Conservation (phyloP, 306 rosid species). For the Rosa multiflora region DNA sequence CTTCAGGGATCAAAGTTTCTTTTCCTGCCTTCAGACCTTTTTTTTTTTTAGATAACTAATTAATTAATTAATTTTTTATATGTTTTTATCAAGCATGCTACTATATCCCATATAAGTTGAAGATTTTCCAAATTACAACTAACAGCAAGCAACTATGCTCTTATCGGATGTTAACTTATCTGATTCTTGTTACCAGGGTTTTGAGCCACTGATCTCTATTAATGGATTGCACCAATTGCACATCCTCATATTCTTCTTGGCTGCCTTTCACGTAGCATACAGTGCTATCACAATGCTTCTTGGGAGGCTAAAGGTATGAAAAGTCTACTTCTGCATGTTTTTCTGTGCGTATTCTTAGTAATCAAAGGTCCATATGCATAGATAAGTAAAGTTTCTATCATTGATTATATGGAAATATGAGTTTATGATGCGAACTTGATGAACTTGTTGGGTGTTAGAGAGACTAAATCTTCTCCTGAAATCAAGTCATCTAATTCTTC, state of each 20-base stretch:
- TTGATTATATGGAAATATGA: not conserved
- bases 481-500: too few relatives aligned
- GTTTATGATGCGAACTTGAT: conserved; percentile 9
- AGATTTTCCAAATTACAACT: not conserved
- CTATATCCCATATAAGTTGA: not conserved
- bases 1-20: not conserved
- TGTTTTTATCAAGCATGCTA: not conserved
- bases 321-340: not conserved
- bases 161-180: conserved; percentile 5
- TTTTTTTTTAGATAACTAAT: not conserved
- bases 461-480: too few relatives aligned
- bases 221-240: conserved; percentile 92
- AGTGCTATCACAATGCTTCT: conserved; percentile 96
- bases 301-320: conserved; percentile 83
- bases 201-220: conserved; percentile 67
- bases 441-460: conserved; percentile 1
- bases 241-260: conserved; percentile 94
- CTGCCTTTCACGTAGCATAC: conserved; percentile 78
- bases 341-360: not conserved
- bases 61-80: not conserved
- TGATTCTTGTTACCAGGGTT: conserved; percentile 49
- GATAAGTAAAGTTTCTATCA: not conserved
- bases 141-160: conserved; percentile 4
- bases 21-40: not conserved
- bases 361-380: conserved; percentile 1